Evolutionary conservation across 148 eudicot species (phyloP), one percentile per base, ranked within the genome.

Genomic region (Persicaria tinctoria): DNA sequence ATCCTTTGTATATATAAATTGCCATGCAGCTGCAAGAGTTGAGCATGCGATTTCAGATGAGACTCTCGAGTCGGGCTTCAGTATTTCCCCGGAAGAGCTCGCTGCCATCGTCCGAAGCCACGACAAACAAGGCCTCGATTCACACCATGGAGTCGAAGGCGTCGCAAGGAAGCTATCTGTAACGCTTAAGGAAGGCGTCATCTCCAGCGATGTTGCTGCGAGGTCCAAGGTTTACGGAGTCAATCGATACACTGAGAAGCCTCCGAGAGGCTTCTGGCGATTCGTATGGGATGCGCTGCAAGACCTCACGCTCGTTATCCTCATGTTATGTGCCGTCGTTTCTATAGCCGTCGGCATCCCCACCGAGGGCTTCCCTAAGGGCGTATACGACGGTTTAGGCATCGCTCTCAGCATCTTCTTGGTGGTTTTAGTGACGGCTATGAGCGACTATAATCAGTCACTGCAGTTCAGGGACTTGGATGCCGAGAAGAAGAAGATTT

Each of bases 281-380:
- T 93, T 93, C 84, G 89, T 91, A 17, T 91, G 98, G 98, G 98
- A 94, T 18, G 98, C 96, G 72, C 79, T 89, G 5, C 99, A 95
- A 7, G 99, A 95, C 80, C 84, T 90, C 41, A 95, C 99, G 46
- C 82, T 95, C 14, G 86, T 95, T 51, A 92, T 95, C 62, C 88
- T 95, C 72, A 89, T 90, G 78, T 87, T 89, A 74, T 95, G 99
- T 84, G 99, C 97, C 51, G 93, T 92, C 68, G 89, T 90, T 62
- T 95, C 99, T 53, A 81, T 95, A 46, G 90, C 86, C 8, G 97
- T 95, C 11, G 99, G 99, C 64, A 79, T 90, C 57, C 86, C 87
- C 72, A 90, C 93, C 62, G 97, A 91, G 83, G 98, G 98, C 51
- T 85, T 84, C 76, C 98, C 98, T 46, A 88, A 86, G 81, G 99